A percentile compares a stretch with the other conserved stretches of the same genome.
Conservation (phyloP, 768 basidiomycete genomes). For the Inosperma sp. region DNA sequence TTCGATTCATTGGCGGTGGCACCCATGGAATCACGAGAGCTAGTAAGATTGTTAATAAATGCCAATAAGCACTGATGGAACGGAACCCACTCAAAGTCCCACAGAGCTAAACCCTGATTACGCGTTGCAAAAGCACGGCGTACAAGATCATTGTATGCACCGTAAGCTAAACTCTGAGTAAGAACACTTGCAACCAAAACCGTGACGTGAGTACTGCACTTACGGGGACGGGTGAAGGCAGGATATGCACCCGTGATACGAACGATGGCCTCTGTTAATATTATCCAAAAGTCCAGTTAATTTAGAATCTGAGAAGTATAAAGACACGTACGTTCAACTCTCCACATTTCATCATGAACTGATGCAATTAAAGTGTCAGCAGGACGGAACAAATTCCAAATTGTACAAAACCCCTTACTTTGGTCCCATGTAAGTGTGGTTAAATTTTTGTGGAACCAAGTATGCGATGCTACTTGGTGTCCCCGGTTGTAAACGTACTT, state of each 20-base stretch:
- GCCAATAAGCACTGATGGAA: background rate
- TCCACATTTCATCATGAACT: slow-evolving; percentile 23
- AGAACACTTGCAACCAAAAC: background rate
- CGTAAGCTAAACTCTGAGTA: slow-evolving; percentile 25
- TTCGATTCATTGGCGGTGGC: slow-evolving; percentile 26
- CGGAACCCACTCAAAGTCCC: slow-evolving; percentile 32
- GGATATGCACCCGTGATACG: slow-evolving; percentile 33
- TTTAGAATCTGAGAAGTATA: background rate
- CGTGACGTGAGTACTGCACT: slow-evolving; percentile 2
- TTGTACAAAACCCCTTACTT: slow-evolving; percentile 16
- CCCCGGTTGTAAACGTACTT: slow-evolving; percentile 28
- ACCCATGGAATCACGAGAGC: slow-evolving; percentile 38
- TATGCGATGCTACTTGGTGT: slow-evolving; percentile 34
- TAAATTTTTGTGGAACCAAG: slow-evolving; percentile 33
- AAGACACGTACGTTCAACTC: slow-evolving; percentile 15
- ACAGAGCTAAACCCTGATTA: slow-evolving; percentile 26
- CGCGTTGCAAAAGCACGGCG: slow-evolving; percentile 18
- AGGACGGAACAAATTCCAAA: background rate
- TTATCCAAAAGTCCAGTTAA: background rate
- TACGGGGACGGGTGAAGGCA: slow-evolving; percentile 37
- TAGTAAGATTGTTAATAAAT: slow-evolving; percentile 4
- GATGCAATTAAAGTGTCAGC: background rate
- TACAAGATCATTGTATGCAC: slow-evolving; percentile 33
- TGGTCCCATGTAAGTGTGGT: slow-evolving; percentile 26
- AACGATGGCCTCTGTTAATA: slow-evolving; percentile 23